Conservation (phyloP, 2,329 filamentous ascomycete genomes). For the Microcyclospora pomicola region DNA sequence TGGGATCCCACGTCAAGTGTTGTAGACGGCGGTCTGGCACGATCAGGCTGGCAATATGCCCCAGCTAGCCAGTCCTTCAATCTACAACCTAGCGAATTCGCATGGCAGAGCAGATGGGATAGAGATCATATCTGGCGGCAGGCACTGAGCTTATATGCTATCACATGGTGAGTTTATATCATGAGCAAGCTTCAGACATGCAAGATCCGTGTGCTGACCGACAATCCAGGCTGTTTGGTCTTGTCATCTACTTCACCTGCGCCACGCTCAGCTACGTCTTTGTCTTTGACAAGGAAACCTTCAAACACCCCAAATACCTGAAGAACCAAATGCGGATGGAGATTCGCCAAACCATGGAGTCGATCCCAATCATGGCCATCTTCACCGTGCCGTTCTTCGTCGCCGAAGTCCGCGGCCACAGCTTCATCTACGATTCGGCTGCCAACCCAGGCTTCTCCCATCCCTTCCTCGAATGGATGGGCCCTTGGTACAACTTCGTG, state of each 20-base stretch:
- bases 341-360: conserved; percentile 61
- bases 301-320: conserved; percentile 84
- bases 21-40: conserved; percentile 4
- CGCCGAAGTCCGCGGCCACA: conserved; percentile 68
- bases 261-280: conserved; percentile 73
- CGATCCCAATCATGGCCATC: conserved; percentile 71
- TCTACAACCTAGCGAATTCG: conserved; percentile 57
- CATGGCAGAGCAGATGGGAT: conserved; percentile 63
- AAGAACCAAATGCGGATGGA: conserved; percentile 84
- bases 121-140: conserved; percentile 70
- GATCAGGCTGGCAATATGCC: conserved; percentile 43
- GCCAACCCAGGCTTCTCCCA: conserved; percentile 16
- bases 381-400: conserved; percentile 73
- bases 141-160: conserved; percentile 59
- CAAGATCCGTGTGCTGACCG: background rate
- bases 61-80: conserved; percentile 58
- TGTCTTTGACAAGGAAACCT: conserved; percentile 81
- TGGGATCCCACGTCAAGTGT: conserved; percentile 5
- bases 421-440: conserved; percentile 68
- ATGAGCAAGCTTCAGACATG: background rate
- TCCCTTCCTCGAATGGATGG: conserved; percentile 15
- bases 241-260: conserved; percentile 72
- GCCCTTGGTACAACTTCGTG: conserved; percentile 51
- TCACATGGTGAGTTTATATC: conserved; percentile 56
- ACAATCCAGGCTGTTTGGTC: conserved; percentile 60